These are phyloP conservation scores for Arabidopsis thaliana DNA, from an alignment of 345 rosid species.

Conservation along the genomic window DNA sequence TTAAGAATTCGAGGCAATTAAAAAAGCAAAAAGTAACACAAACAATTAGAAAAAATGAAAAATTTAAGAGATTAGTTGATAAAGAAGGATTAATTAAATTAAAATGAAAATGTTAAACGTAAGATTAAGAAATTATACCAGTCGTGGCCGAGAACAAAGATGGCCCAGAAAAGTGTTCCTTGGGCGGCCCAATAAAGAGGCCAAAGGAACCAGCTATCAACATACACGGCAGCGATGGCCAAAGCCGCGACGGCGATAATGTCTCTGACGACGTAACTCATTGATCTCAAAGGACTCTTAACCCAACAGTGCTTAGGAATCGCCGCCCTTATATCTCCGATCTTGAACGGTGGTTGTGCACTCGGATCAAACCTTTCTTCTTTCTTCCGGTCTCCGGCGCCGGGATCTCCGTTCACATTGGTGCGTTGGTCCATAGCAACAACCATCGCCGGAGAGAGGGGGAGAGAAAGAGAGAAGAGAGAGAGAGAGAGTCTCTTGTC, in stretches of 20 bases:
- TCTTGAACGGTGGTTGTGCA: conserved; percentile 67
- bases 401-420: conserved; percentile 28
- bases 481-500: conserved; percentile 18
- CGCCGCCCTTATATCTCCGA: conserved; percentile 72
- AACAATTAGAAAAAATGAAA: neutral
- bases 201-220: conserved; percentile 63
- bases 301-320: conserved; percentile 82
- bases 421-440: conserved; percentile 42
- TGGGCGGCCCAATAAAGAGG: conserved; percentile 77
- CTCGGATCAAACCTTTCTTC: conserved; percentile 61
- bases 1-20: conserved; percentile 28
- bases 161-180: conserved; percentile 90
- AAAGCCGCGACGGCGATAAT: conserved; percentile 53
- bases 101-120: neutral
- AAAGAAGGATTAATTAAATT: neutral
- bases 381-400: conserved; percentile 24
- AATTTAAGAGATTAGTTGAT: too few species aligned
- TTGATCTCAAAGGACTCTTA: conserved; percentile 67
- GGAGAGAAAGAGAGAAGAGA: conserved; percentile 7
- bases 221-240: conserved; percentile 52
- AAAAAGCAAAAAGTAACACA: neutral
- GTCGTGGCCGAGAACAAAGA: conserved; percentile 92
- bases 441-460: conserved; percentile 36
- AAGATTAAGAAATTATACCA: conserved; percentile 52
- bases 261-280: conserved; percentile 76